A percentile compares a stretch with the other conserved stretches of the same genome.
Evolutionary conservation across 805 yeast genomes (phyloP).

Genomic region (Ogataea minuta): DNA sequence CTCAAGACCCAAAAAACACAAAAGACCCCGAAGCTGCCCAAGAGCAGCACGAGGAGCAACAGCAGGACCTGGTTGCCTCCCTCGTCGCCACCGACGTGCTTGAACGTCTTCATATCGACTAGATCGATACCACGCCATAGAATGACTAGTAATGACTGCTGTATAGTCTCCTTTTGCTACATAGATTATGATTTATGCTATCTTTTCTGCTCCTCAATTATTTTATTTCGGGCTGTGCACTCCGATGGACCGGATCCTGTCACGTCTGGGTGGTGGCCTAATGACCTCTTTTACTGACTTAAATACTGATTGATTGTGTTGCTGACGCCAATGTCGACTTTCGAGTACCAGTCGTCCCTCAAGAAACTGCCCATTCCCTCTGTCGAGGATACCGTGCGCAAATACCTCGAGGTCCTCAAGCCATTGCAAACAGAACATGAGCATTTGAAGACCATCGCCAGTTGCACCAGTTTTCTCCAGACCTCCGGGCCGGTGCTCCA

Average conservation of each 20-base stretch:
- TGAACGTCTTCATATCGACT: conserved; percentile 11
- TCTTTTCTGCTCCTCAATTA: background rate
- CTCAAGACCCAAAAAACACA: conserved; percentile 1
- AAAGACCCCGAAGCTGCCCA: background rate
- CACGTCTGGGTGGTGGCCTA: conserved; percentile 3
- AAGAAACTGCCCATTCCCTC: conserved; percentile 79
- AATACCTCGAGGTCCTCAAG: conserved; percentile 63
- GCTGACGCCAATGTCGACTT: conserved; percentile 40
- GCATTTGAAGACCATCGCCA: conserved; percentile 55
- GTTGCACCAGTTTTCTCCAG: conserved; percentile 55
- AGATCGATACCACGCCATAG: background rate
- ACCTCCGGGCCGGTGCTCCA: conserved; percentile 60
- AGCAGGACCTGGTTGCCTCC: conserved; percentile 22
- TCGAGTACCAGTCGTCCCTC: conserved; percentile 55
- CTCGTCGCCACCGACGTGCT: conserved; percentile 26
- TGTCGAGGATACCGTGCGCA: conserved; percentile 60
- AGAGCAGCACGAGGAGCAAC: conserved; percentile 2
- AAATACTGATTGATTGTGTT: conserved; percentile 1
- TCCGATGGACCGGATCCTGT: conserved; percentile 11
- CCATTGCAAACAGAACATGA: conserved; percentile 83
- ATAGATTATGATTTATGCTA: background rate
- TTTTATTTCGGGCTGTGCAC: conserved; percentile 8
- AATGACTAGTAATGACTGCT: conserved; percentile 2
- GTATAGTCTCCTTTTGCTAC: conserved; percentile 3
- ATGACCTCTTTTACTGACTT: conserved; percentile 4